Conservation (phyloP, 805 yeast genomes). For the Allodekkera sacchari region DNA sequence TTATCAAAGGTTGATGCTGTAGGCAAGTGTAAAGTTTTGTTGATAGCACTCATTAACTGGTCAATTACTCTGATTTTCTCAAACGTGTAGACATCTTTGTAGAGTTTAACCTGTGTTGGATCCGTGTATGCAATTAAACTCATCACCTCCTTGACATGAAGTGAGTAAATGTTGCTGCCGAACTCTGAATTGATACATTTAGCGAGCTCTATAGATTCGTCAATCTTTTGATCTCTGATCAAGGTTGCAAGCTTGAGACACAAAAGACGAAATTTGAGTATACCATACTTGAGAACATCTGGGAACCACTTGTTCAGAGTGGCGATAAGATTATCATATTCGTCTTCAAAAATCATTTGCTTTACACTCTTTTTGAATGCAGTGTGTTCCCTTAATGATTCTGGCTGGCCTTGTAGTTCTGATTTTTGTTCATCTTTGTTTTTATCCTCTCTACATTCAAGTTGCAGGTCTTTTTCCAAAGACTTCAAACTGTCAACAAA, state of each 20-base stretch:
- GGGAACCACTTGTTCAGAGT: too few species aligned
- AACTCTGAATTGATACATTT: conserved; percentile 27
- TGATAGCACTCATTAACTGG: conserved; percentile 30
- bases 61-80: conserved; percentile 33
- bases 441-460: conserved; percentile 22
- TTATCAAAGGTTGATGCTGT: conserved; percentile 17
- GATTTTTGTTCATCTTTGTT: too few species aligned
- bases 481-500: conserved; percentile 45
- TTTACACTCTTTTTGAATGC: too few species aligned
- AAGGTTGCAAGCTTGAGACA: conserved; percentile 36
- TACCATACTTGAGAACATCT: too few species aligned
- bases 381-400: too few species aligned
- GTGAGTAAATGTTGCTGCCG: conserved; percentile 23
- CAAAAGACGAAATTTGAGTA: too few species aligned
- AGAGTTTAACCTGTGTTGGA: conserved; percentile 31
- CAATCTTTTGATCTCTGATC: conserved; percentile 20
- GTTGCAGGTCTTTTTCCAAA: conserved; percentile 36
- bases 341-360: conserved; percentile 27
- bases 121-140: conserved; percentile 45
- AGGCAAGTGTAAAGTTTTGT: conserved; percentile 7
- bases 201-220: conserved; percentile 32
- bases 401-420: too few species aligned
- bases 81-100: conserved; percentile 26
- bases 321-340: conserved; percentile 31
- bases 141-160: conserved; percentile 37